Base-by-base conservation (phyloP, 768 basidiomycete species). In the Boletus rubescentipes region DNA sequence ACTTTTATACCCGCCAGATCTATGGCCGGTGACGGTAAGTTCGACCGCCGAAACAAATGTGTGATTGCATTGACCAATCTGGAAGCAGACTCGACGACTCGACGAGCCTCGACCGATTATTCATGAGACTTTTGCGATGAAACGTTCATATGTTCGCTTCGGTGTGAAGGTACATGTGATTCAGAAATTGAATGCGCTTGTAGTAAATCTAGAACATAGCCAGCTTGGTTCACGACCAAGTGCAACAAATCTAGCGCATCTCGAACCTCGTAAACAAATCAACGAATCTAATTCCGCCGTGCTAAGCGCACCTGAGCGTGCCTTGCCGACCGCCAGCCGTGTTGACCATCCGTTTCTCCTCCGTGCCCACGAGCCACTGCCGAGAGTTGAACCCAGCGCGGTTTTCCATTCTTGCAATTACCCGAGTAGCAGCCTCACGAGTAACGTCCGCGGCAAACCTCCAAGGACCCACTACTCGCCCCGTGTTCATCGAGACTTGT, bases 371-470 rank as follows among this genome's bases (percentile, higher is more conserved):
- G 18, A 48, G n/a, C 39, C 48, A 45, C 41, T 48, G 48, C 23
- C 48, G 53, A 21, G 56, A 15, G n/a, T 47, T 29, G 4, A 55
- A 53, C 23, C 55, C 43, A 31, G 46, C 64, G 34, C 51, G 64
- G 7, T 34, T 59, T 21, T 67, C 67, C 64, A 66, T 46, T 30
- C 54, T 66, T 26, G 67, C 59, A 23, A 67, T 67, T 35, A 61
- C 57, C 29, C 43, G 42, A 14, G 50, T 39, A 8, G 59, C 67
- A 16, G 61, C 64, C 7, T 68, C 64, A 5, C 41, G 48, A 23
- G 58, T 41, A 9, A 34, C 30, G 14, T 57, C 11, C 9, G 46
- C 18, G 20, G 42, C 23, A 18, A 52, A 15, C 35, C 29, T 38
- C 31, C 15, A 38, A 36, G 52, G 12, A 1, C 26, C 39, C 11